Conservation (phyloP, 192 early-diverging fungal genomes). For the Umbelopsis vinacea region DNA sequence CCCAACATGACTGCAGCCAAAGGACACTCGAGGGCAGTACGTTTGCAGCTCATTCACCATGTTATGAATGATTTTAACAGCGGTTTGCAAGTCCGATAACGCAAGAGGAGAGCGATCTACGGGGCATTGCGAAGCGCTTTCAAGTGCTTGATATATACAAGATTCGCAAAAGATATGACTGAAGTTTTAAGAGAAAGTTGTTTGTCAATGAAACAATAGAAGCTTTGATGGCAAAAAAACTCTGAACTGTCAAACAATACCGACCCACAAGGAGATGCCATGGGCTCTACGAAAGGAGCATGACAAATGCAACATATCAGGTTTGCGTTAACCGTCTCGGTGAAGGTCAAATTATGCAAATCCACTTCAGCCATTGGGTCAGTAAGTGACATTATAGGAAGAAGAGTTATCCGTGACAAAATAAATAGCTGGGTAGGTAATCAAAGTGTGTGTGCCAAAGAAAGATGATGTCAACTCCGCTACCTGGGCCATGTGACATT, state of each 20-base stretch:
- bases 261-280: conserved; percentile 50
- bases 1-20: conserved; percentile 59
- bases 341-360: conserved; percentile 27
- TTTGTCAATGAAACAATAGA: neutral
- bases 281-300: conserved; percentile 50
- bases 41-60: conserved; percentile 72
- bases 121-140: conserved; percentile 54
- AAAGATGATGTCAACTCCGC: neutral
- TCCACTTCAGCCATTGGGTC: conserved; percentile 24
- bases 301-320: conserved; percentile 53
- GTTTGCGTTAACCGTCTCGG: conserved; percentile 43
- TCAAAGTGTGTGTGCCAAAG: neutral
- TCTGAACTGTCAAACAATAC: neutral
- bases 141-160: conserved; percentile 62
- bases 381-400: neutral
- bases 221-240: neutral
- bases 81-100: conserved; percentile 47
- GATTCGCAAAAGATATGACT: conserved; percentile 71
- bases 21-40: conserved; percentile 53
- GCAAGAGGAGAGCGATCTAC: conserved; percentile 58
- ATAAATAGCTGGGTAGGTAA: neutral
- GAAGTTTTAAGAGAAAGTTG: neutral
- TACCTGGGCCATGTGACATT: conserved; percentile 1
- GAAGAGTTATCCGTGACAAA: neutral
- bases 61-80: conserved; percentile 62